Evolutionary conservation across 495 filamentous ascomycete species (phyloP).

Genomic region (Barbatosphaeria neglecta): DNA sequence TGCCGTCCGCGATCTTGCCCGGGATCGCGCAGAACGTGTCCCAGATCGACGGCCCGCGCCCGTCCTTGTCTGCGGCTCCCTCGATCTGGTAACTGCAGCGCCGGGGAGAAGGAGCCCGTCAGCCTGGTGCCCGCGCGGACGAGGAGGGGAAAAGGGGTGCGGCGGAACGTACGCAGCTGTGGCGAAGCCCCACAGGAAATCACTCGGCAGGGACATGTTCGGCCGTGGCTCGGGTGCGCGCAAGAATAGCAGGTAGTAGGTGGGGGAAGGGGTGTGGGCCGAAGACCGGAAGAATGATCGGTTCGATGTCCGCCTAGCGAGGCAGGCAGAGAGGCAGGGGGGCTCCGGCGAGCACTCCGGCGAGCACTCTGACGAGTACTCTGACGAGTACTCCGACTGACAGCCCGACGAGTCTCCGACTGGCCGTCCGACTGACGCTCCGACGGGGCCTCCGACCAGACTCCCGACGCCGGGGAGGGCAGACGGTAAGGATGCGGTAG

Average conservation of each 20-base stretch:
- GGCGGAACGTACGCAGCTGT: conserved; percentile 52
- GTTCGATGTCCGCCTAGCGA: not conserved
- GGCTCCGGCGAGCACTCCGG: no score
- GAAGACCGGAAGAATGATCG: not conserved
- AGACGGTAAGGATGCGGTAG: no score
- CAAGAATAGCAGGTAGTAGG: not conserved
- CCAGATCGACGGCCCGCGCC: conserved; percentile 65
- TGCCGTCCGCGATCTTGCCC: conserved; percentile 62
- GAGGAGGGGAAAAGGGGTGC: not conserved
- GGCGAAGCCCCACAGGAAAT: conserved; percentile 76
- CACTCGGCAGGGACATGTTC: conserved; percentile 49
- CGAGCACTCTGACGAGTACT: no score
- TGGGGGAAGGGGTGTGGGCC: not conserved
- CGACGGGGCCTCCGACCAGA: no score
- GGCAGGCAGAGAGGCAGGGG: not conserved
- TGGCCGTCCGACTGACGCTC: no score
- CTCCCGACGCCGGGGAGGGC: no score
- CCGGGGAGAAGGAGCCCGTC: not conserved
- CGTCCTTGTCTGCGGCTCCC: conserved; percentile 54
- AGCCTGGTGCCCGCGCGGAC: no score
- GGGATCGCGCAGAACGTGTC: conserved; percentile 63
- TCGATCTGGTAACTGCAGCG: conserved; percentile 60
- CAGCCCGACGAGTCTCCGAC: no score
- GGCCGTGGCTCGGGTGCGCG: not conserved
- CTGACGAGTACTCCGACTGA: no score